Base-by-base conservation (phyloP, 345 rosid genomes). In the Excoecaria agallocha region DNA sequence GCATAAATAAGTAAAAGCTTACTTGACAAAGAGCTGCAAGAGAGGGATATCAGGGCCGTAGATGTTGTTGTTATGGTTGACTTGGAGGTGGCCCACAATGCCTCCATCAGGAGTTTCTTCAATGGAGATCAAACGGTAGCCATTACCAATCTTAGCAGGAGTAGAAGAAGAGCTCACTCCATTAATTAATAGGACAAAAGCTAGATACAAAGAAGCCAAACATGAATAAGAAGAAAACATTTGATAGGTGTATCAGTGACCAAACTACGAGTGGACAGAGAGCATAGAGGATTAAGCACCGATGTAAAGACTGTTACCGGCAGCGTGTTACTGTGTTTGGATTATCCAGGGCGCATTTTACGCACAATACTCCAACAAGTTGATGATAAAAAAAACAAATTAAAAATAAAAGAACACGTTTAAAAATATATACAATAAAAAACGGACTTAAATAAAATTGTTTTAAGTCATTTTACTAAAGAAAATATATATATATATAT, bases 21-120 rank as follows among this genome's bases (percentile, higher is more conserved):
- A 94, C 99, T 93, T 96, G 84, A 91, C 92, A 71, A 65, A 90
- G 84, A 96, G 85, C 71, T 90, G 94, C 82, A 93, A 78, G 16
- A 70, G 75, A 41, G 96, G 85, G 78, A 96, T 87, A 77, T 96
- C 99, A 49, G 94, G 80, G 68, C 98, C 99, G 79, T 90, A 96
- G 83, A 90, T 81, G 2, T 77, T 73, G 90, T 84, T 93, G 73
- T 86, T 89, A 70, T 86, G 76, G 46, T 91, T 93, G 79, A 96
- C 89, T 80, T 91, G 93, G 71, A 96, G 97, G 74, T 72, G 85
- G 13, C 97, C 99, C 10, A 87, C 56, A 66, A 96, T 76, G 76
- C 89, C 93, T 12, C 96, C 97, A 16, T 88, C 95, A 6, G 87
- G 83, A 54, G 93, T 83, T 77, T 93, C 97, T 76, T 89, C 88